Base-by-base conservation (phyloP, 176 grass and related monocot species). In the Pharus latifolius region DNA sequence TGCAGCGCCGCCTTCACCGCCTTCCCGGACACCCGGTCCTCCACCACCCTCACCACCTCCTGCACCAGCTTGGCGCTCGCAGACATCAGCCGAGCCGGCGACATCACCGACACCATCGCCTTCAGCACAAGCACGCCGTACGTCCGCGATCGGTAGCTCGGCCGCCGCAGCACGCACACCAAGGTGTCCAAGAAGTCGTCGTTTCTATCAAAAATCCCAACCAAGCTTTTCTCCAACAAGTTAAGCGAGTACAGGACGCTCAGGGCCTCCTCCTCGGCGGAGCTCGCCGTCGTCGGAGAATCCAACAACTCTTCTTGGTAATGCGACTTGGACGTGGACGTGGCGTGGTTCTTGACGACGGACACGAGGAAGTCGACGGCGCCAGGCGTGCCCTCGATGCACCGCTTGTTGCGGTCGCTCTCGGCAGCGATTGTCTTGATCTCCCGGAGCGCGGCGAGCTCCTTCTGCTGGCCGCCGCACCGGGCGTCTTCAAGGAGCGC, bases 1-100 rank as follows among this genome's bases (percentile, higher is more conserved):
- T 85, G 68, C 23, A 99, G 51, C 47, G 90, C 90, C 19, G 90
- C 82, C 63, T 78, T 83, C 45, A 82, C 74, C 0, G 84, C 81
- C 80, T 85, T 86, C n/a, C 35, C 22, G 3, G 84, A 90, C 14
- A 86, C 70, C 25, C 78, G 59, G 50, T 88, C 90, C 1, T 40
- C 10, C 2, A 91, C 33, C 2, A 88, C 76, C 17, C 62, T 81
- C 3, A 88, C 75, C 1, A 86, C 34, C 82, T 86, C 95, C 13
- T 32, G 20, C 31, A 99, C 46, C 14, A 94, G 77, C 7, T 67
- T 57, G 20, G 63, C 2, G 5, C 68, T 60, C 35, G 57, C 71
- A 14, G 38, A 4, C 46, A 33, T 62, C 25, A 91, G 29, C 3
- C n/a, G 56, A 2, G 68, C 47, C 10, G 90, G 78, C 9, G 38